Evolutionary conservation across 371 early-diverging fungal genomes (phyloP), one percentile per base, ranked within the genome.

Genomic region (Nematocida parisii): DNA sequence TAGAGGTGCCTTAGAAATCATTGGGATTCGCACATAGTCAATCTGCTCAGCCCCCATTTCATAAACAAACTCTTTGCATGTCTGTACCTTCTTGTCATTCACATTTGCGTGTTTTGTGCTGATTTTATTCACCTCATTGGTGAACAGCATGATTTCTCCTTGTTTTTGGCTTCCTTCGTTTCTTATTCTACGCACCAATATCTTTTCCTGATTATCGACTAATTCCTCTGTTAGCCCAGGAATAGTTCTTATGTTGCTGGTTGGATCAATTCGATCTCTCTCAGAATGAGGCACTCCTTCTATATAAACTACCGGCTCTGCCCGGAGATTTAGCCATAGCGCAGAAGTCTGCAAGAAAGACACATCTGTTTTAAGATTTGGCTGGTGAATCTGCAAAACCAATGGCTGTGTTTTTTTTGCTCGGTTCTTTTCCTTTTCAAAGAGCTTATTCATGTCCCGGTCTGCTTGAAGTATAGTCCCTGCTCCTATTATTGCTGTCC

Each of bases 141-240:
- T 68, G 52, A 77, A 77, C n/a, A 77, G 52, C 7, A 77, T 13
- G 11, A 81, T 52, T 24, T 81, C 46, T 52, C 73, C 80, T 18
- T 44, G 18, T 46, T 64, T 11, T 44, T 66, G 27, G 20, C 83
- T 82, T 20, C 89, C 74, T 73, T 91, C 92, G n/a, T 83, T 84
- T 1, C 89, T 66, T 5, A 89, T 87, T 71, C 91, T 90, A 39
- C 77, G 57, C 58, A 89, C 89, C 89, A 92, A 89, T n/a, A 89
- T 89, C 11, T 84, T 70, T 73, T 92, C 92, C 89, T 91, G 91
- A 47, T 71, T 74, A 72, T 92, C 90, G 7, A 92, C 91, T 6
- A 91, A 88, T 62, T 90, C 90, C 5, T 86, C 81, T 4, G 89
- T 88, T 70, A 91, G 91, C n/a, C 92, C 91, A 0, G 91, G 90